A percentile compares a stretch with the other conserved stretches of the same genome.
phyloP scores from a whole-genome alignment of 129 eudicot species.

The Sambucus nigra region DNA sequence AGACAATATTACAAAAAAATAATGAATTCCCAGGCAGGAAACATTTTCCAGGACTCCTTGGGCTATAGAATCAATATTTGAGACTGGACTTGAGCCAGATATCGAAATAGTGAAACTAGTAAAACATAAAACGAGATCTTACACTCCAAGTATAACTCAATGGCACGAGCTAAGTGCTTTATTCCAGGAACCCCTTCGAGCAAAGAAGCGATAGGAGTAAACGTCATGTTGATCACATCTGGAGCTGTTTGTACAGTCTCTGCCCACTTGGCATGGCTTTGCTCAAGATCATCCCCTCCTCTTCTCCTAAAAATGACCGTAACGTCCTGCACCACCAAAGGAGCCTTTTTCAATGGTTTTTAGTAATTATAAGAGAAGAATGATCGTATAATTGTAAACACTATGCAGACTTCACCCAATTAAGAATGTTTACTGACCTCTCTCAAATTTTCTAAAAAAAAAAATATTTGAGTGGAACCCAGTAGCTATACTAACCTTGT shows the following conservation, averaged over 20 bases:
- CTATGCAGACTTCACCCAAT: too few relatives aligned
- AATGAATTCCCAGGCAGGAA: too few relatives aligned
- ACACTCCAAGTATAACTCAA: conserved; percentile 86
- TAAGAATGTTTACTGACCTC: too few relatives aligned
- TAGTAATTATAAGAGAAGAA: not conserved
- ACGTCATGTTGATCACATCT: conserved; percentile 84
- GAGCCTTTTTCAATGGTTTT: not conserved
- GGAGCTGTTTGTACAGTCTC: conserved; percentile 74
- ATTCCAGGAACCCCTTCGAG: conserved; percentile 76
- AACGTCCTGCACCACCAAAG: conserved; percentile 53
- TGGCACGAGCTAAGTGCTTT: conserved; percentile 71
- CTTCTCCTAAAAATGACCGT: conserved; percentile 83
- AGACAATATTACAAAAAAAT: too few relatives aligned
- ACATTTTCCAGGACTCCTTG: too few relatives aligned
- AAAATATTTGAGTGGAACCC: too few relatives aligned
- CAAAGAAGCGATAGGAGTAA: conserved; percentile 76
- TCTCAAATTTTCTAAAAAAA: too few relatives aligned
- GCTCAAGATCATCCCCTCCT: conserved; percentile 95
- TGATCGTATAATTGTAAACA: not conserved
- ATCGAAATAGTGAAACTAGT: not conserved
- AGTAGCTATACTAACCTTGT: conserved; percentile 72
- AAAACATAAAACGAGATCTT: conserved; percentile 21
- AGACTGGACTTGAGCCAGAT: not conserved
- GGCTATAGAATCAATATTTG: not conserved
- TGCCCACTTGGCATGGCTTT: conserved; percentile 77